Evolutionary conservation across 495 filamentous ascomycete genomes (phyloP).

Genomic region (Parachaetomium inaequale): DNA sequence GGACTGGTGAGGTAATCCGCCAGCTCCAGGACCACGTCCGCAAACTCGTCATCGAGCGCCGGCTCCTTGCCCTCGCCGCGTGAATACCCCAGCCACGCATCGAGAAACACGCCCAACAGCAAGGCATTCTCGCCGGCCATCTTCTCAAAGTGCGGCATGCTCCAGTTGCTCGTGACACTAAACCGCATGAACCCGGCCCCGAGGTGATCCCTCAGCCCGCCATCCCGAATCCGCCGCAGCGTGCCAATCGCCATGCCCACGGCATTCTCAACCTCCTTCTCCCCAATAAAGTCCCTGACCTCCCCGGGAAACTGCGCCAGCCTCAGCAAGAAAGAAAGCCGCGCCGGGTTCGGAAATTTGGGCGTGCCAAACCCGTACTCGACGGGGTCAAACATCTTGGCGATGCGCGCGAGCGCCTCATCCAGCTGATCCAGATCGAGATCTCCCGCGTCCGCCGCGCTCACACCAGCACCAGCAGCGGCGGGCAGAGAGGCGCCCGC

Average conservation of each 20-base stretch:
- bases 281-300: slow-evolving; percentile 81
- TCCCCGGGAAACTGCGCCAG: slow-evolving; percentile 66
- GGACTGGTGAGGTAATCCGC: slow-evolving; percentile 73
- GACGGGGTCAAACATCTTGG: slow-evolving; percentile 68
- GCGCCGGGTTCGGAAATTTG: slow-evolving; percentile 89
- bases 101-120: slow-evolving; percentile 79
- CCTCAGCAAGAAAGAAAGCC: slow-evolving; percentile 77
- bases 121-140: slow-evolving; percentile 96
- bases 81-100: slow-evolving; percentile 74
- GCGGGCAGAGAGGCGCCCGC: slow-evolving; percentile 10
- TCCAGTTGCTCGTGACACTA: slow-evolving; percentile 88
- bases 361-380: slow-evolving; percentile 80
- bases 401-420: slow-evolving; percentile 79
- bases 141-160: slow-evolving; percentile 94
- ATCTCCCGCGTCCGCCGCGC: slow-evolving; percentile 38
- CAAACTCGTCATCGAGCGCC: slow-evolving; percentile 52
- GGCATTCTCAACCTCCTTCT: slow-evolving; percentile 70
- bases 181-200: slow-evolving; percentile 86
- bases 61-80: slow-evolving; percentile 38
- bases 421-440: slow-evolving; percentile 89
- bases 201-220: slow-evolving; percentile 89
- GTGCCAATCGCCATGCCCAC: slow-evolving; percentile 79
- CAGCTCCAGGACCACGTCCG: slow-evolving; percentile 77
- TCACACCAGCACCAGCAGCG: slow-evolving; percentile 23
- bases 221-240: slow-evolving; percentile 73